These are phyloP conservation scores for Fusarium sterilihyphosum DNA, from an alignment of 2,329 filamentous ascomycete species.

Conservation along the genomic window DNA sequence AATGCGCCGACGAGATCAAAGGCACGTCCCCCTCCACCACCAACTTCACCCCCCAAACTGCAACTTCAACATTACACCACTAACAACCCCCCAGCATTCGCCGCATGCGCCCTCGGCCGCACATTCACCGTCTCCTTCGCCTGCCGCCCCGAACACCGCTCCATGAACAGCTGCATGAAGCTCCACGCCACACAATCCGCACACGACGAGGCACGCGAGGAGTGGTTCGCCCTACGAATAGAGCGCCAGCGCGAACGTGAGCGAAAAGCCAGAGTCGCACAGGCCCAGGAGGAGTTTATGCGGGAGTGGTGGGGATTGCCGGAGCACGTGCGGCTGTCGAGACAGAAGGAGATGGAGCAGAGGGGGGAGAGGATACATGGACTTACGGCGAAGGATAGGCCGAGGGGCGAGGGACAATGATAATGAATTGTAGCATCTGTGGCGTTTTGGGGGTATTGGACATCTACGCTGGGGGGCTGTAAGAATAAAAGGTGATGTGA, in stretches of 20 bases:
- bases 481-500: conserved; percentile 27
- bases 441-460: conserved; percentile 37
- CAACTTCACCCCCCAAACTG: not conserved
- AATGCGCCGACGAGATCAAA: conserved; percentile 83
- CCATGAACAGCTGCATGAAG: conserved; percentile 96
- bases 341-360: conserved; percentile 58
- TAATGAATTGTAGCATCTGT: conserved; percentile 31
- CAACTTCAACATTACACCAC: not conserved
- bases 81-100: conserved; percentile 73
- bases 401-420: conserved; percentile 23
- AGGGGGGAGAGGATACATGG: conserved; percentile 66
- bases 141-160: conserved; percentile 80
- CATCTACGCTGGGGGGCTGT: conserved; percentile 35
- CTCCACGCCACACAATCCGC: conserved; percentile 83
- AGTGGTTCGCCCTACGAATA: conserved; percentile 87
- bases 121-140: conserved; percentile 89
- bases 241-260: conserved; percentile 76
- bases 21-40: conserved; percentile 55
- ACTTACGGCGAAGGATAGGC: conserved; percentile 51
- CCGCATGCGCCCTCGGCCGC: conserved; percentile 84
- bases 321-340: conserved; percentile 62
- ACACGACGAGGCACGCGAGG: conserved; percentile 87
- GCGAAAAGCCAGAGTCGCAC: conserved; percentile 66
- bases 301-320: conserved; percentile 75
- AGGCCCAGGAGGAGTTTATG: conserved; percentile 72